A percentile compares a stretch with the other conserved stretches of the same genome.
Conservation (phyloP, 2,329 filamentous ascomycete species). For the Fusarium napiforme region DNA sequence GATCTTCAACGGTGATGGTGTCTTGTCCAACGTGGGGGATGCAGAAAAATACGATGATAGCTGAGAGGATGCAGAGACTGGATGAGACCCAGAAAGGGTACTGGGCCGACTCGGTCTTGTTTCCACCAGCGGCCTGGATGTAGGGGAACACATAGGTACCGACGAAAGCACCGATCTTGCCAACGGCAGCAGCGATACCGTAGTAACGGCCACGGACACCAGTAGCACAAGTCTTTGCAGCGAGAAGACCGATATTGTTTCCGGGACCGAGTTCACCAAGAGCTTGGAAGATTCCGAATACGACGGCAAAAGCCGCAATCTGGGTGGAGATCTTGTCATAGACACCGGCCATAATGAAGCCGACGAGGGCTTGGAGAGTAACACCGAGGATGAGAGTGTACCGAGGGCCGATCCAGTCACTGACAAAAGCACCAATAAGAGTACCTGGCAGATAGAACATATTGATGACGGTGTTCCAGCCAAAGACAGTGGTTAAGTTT, state of each 20-base stretch:
- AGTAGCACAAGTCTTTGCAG: conserved; percentile 88
- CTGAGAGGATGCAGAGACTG: conserved; percentile 79
- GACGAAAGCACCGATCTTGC: conserved; percentile 85
- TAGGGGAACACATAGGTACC: conserved; percentile 86
- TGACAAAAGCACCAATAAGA: conserved; percentile 78
- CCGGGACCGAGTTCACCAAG: conserved; percentile 76
- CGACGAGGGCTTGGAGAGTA: conserved; percentile 77
- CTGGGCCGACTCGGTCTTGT: conserved; percentile 71
- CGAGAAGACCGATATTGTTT: conserved; percentile 89
- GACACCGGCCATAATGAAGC: conserved; percentile 88
- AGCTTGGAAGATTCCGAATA: conserved; percentile 53
- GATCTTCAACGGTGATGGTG: conserved; percentile 83
- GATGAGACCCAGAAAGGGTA: conserved; percentile 92
- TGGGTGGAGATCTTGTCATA: conserved; percentile 75
- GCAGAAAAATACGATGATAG: conserved; percentile 66
- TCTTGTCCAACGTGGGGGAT: conserved; percentile 86
- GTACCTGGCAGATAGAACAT: conserved; percentile 90
- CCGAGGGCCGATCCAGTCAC: conserved; percentile 82
- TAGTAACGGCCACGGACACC: conserved; percentile 83
- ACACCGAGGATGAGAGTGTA: conserved; percentile 79
- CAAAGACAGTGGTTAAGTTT: conserved; percentile 80
- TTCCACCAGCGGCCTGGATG: conserved; percentile 70
- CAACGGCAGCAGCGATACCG: conserved; percentile 76
- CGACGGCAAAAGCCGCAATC: conserved; percentile 52
- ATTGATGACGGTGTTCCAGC: conserved; percentile 90